phyloP scores from a whole-genome alignment of 306 rosid genomes.

The Delonix regia region DNA sequence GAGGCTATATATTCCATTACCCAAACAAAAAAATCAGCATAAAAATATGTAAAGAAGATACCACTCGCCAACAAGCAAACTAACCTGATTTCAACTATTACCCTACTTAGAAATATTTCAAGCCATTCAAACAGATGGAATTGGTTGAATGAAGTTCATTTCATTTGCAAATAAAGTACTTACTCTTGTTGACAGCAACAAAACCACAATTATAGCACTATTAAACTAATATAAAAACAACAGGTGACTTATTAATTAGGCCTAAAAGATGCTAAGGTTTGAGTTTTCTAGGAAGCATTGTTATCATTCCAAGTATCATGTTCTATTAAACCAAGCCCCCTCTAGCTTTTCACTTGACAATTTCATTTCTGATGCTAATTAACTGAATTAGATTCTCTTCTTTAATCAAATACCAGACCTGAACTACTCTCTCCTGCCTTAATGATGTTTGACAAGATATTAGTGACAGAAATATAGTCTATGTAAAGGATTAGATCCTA shows the following conservation, averaged over 20 bases:
- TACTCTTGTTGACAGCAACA: neutral
- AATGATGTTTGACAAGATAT: slow-evolving; percentile 4
- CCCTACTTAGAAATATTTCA: neutral
- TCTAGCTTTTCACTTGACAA: neutral
- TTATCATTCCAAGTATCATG: slow-evolving; percentile 10
- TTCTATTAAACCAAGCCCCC: neutral
- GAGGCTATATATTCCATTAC: neutral
- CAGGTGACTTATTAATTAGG: neutral
- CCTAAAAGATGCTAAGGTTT: neutral
- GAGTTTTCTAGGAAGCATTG: slow-evolving; percentile 6
- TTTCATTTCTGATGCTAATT: neutral
- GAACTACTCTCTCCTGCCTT: slow-evolving; percentile 9
- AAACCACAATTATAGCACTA: neutral
- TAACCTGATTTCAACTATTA: neutral
- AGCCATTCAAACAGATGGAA: neutral
- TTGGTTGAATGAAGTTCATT: neutral
- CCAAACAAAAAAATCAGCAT: neutral
- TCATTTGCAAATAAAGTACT: slow-evolving; percentile 2
- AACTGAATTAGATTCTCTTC: neutral
- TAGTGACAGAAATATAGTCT: neutral
- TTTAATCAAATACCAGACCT: slow-evolving; percentile 2
- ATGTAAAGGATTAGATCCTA: neutral
- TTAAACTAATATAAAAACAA: neutral
- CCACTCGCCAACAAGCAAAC: slow-evolving; percentile 1
- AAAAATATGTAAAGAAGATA: neutral